phyloP scores from a whole-genome alignment of 495 filamentous ascomycete species.

The Astrothelium macrocarpum region DNA sequence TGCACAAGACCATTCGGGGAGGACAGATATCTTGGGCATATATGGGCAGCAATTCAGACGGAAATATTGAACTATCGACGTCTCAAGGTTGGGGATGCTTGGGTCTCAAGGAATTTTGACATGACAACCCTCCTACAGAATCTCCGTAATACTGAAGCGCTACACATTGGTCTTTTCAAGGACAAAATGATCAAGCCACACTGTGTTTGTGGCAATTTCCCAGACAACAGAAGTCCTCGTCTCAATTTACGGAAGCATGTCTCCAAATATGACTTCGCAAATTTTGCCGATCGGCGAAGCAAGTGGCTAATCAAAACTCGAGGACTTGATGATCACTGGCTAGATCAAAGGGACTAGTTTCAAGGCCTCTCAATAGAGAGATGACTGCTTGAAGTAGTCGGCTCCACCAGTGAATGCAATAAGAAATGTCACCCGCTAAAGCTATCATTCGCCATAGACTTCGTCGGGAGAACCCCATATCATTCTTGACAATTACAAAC shows the following conservation, averaged over 20 bases:
- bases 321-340: too few species aligned
- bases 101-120: constrained; percentile 7
- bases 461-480: too few species aligned
- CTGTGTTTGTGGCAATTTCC: background rate
- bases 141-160: background rate
- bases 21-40: constrained; percentile 3
- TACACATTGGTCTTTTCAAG: background rate
- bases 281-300: background rate
- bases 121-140: background rate
- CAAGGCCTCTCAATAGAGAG: too few species aligned
- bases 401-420: too few species aligned
- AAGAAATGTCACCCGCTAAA: too few species aligned
- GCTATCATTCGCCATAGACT: too few species aligned
- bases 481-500: too few species aligned
- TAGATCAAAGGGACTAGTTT: too few species aligned
- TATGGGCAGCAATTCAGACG: constrained; percentile 14
- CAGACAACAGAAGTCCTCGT: background rate
- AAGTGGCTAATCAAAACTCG: background rate
- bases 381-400: too few species aligned
- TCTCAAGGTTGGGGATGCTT: background rate
- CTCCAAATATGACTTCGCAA: background rate
- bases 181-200: background rate
- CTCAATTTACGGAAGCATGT: background rate
- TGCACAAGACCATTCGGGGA: background rate
- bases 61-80: constrained; percentile 13